Evolutionary conservation across 306 rosid genomes (phyloP).

Genomic region (Prunus mira): DNA sequence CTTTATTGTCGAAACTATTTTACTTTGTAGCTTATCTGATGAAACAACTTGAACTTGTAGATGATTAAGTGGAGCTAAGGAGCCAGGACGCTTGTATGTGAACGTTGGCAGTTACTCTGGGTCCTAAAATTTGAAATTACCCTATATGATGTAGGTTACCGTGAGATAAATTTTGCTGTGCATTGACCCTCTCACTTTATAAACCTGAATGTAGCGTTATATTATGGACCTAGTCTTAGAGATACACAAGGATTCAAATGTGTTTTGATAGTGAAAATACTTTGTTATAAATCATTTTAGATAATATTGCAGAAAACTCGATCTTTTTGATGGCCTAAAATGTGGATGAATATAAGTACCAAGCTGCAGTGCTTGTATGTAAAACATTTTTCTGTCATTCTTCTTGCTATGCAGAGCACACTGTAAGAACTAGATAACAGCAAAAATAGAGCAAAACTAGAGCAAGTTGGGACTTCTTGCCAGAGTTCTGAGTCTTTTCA

Average conservation of each 20-base stretch:
- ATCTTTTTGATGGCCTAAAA: not conserved
- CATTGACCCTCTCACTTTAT: not conserved
- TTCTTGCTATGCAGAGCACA: not conserved
- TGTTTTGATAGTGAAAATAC: not conserved
- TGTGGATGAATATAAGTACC: not conserved
- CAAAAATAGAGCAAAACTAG: no score
- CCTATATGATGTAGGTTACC: conserved; percentile 5
- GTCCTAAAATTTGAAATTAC: conserved; percentile 16
- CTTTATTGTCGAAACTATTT: conserved; percentile 3
- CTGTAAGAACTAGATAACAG: no score
- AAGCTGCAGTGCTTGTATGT: not conserved
- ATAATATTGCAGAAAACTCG: not conserved
- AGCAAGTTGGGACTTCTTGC: no score
- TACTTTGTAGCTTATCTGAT: conserved; percentile 6
- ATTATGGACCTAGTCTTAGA: conserved; percentile 1
- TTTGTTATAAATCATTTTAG: not conserved
- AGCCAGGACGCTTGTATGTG: conserved; percentile 13
- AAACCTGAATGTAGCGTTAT: conserved; percentile 3
- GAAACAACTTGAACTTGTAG: conserved; percentile 15
- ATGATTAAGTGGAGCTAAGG: conserved; percentile 29
- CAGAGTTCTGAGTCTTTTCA: not conserved
- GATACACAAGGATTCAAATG: not conserved
- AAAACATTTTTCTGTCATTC: not conserved
- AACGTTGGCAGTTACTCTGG: conserved; percentile 19
- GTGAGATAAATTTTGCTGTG: conserved; percentile 35